These are phyloP conservation scores for Alectoria sarmentosa DNA, from an alignment of 495 filamentous ascomycete species.

Conservation along the genomic window DNA sequence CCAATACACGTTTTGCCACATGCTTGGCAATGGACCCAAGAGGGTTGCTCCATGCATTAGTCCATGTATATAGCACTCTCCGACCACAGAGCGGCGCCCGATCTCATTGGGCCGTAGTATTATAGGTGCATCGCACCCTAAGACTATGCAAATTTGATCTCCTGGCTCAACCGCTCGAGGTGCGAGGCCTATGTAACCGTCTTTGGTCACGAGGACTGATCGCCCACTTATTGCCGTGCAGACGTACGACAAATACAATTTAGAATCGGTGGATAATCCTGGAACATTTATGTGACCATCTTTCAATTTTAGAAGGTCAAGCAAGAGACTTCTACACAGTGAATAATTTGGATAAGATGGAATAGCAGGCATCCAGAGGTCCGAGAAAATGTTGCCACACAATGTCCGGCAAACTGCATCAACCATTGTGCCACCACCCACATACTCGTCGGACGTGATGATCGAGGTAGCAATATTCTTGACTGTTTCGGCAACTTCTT, in stretches of 20 bases:
- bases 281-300: not conserved
- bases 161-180: slow-evolving; percentile 14
- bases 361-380: not conserved
- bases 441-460: not conserved
- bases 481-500: not conserved
- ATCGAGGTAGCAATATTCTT: not conserved
- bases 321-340: too few relatives aligned
- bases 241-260: not conserved
- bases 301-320: not conserved
- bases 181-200: slow-evolving; percentile 18
- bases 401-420: slow-evolving; percentile 7
- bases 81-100: not conserved
- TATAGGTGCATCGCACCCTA: slow-evolving; percentile 16
- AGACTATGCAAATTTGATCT: slow-evolving; percentile 23
- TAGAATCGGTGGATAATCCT: not conserved
- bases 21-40: slow-evolving; percentile 2
- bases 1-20: not conserved
- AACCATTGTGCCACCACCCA: not conserved
- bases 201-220: slow-evolving; percentile 10
- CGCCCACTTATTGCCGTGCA: not conserved
- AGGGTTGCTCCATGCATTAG: not conserved
- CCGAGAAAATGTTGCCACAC: not conserved
- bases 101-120: slow-evolving; percentile 10
- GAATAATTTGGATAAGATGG: not conserved
- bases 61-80: slow-evolving; percentile 13